phyloP scores from a whole-genome alignment of 305 asterid genomes.

The Fraxinus dipetala region DNA sequence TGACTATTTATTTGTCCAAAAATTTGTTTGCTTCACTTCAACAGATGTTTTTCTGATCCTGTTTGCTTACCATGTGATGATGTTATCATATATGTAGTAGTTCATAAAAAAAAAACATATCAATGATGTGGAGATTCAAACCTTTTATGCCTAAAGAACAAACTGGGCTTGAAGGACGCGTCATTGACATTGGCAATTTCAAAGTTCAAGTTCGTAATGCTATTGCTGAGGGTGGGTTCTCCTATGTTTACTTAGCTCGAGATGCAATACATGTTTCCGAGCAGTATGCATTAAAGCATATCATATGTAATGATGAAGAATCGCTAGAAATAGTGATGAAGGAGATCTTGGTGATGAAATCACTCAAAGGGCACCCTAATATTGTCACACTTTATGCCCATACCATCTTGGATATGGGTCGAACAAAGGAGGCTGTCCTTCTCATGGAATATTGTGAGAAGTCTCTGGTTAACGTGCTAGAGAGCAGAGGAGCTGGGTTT shows the following conservation, averaged over 20 bases:
- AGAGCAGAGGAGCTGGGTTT: conserved; percentile 83
- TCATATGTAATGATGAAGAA: conserved; percentile 86
- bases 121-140: conserved; percentile 83
- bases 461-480: conserved; percentile 79
- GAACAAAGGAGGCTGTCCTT: conserved; percentile 88
- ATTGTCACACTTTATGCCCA: conserved; percentile 67
- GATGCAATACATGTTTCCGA: conserved; percentile 74
- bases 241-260: conserved; percentile 81
- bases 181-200: conserved; percentile 71
- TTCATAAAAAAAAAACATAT: no score
- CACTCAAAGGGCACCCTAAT: conserved; percentile 87
- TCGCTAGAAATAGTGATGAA: conserved; percentile 64
- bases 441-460: conserved; percentile 92
- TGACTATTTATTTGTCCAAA: no score
- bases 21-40: no score
- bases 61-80: no score
- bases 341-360: conserved; percentile 85
- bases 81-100: no score
- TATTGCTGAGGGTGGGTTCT: conserved; percentile 97
- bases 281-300: conserved; percentile 90
- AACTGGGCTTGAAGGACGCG: conserved; percentile 88
- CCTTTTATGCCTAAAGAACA: conserved; percentile 80
- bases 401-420: conserved; percentile 83
- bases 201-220: conserved; percentile 79
- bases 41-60: no score